Conservation (phyloP, 208 protist species). For the Trypanosoma avium region DNA sequence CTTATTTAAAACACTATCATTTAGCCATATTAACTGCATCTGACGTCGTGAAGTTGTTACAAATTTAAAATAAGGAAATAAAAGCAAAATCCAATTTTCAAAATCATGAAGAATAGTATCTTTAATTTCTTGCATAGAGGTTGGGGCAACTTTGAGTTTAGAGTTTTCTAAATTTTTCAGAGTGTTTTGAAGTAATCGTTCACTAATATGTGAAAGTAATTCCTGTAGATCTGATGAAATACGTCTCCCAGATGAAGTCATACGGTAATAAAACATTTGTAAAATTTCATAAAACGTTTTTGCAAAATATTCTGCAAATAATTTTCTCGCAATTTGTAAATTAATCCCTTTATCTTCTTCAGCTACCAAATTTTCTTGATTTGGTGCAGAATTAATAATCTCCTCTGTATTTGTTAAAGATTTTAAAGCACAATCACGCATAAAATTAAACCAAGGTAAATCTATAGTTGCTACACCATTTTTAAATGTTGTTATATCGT, state of each 20-base stretch:
- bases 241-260: not conserved
- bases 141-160: not conserved
- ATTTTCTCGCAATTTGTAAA: not conserved
- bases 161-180: not conserved
- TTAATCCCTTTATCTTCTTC: conserved; percentile 1
- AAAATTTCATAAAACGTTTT: not conserved
- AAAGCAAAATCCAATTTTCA: conserved; percentile 44
- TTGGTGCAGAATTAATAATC: not conserved
- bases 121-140: conserved; percentile 27
- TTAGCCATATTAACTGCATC: conserved; percentile 40
- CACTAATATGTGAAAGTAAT: not conserved
- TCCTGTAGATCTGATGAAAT: not conserved
- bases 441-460: conserved; percentile 3
- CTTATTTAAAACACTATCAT: conserved; percentile 19
- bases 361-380: not conserved
- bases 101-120: conserved; percentile 26
- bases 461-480: conserved; percentile 20
- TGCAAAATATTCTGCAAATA: not conserved
- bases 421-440: not conserved
- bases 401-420: not conserved
- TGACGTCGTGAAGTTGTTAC: conserved; percentile 20
- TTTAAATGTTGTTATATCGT: conserved; percentile 11
- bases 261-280: not conserved
- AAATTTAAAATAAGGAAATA: conserved; percentile 45
- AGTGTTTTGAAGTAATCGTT: not conserved